Percentiles rank a stretch among this genome's conserved stretches.
phyloP scores from a whole-genome alignment of 768 basidiomycete genomes.

The Lactarius evosmus region DNA sequence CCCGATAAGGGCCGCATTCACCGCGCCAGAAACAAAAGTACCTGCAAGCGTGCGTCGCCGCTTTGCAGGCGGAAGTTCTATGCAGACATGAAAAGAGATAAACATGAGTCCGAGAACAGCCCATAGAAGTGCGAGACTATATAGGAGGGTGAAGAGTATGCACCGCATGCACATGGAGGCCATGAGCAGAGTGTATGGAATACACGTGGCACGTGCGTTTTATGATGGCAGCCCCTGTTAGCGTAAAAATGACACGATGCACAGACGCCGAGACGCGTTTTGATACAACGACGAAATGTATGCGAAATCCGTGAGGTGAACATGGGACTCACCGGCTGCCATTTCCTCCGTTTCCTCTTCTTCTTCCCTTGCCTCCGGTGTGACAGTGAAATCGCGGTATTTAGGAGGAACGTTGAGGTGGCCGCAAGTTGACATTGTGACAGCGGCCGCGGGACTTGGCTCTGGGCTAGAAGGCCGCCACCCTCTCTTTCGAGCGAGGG shows the following conservation, averaged over 20 bases:
- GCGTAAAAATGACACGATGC: not conserved
- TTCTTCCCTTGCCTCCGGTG: constrained; percentile 30
- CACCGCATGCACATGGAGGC: constrained; percentile 32
- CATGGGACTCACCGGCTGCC: constrained; percentile 41
- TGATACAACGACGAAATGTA: not conserved
- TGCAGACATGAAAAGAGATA: constrained; percentile 34
- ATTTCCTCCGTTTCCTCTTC: constrained; percentile 46
- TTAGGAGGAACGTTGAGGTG: constrained; percentile 70
- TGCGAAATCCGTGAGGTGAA: not conserved
- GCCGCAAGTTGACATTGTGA: constrained; percentile 53
- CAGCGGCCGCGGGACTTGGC: constrained; percentile 51
- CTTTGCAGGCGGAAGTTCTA: constrained; percentile 76
- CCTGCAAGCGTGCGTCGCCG: constrained; percentile 78
- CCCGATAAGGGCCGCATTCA: constrained; percentile 82
- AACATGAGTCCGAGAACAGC: constrained; percentile 29
- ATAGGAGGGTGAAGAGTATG: constrained; percentile 40
- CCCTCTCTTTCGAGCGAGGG: constrained; percentile 58
- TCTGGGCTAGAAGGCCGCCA: constrained; percentile 67
- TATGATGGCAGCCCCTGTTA: not conserved
- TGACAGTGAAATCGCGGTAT: constrained; percentile 44
- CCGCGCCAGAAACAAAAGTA: constrained; percentile 77
- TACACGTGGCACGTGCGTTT: constrained; percentile 19
- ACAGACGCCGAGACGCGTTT: constrained; percentile 7
- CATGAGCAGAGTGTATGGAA: constrained; percentile 27
- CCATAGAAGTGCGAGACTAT: constrained; percentile 34